A percentile compares a stretch with the other conserved stretches of the same genome.
These are phyloP conservation scores for Nannochloropsis oceanica DNA, from an alignment of 108 stramenopile species.

Conservation along the genomic window DNA sequence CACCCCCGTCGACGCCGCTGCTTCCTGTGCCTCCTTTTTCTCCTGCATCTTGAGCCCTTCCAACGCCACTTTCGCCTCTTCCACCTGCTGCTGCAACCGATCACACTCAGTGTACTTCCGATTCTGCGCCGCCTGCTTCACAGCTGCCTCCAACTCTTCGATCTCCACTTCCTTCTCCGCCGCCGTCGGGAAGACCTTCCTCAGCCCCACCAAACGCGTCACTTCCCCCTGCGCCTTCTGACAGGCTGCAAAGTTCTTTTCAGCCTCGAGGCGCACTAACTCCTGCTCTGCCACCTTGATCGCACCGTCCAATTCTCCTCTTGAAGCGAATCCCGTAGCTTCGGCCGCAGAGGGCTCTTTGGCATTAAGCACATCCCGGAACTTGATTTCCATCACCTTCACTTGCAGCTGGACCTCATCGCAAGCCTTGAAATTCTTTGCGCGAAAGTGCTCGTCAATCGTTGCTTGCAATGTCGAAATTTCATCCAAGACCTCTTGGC, in stretches of 20 bases:
- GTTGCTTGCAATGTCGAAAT: neutral
- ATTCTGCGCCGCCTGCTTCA: neutral
- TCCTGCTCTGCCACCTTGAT: slow-evolving; percentile 10
- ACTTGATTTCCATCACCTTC: neutral
- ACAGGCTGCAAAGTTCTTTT: slow-evolving; percentile 7
- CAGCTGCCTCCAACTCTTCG: neutral
- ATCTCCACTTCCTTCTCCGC: slow-evolving; percentile 1
- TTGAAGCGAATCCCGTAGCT: neutral
- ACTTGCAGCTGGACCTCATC: neutral
- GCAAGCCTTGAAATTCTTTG: neutral
- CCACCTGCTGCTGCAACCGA: slow-evolving; percentile 1
- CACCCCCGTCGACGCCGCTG: neutral
- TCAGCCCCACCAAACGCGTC: neutral
- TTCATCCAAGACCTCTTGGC: neutral
- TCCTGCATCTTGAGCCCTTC: slow-evolving; percentile 1
- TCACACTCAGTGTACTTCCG: neutral
- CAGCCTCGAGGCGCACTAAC: slow-evolving; percentile 15
- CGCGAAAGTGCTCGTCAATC: neutral
- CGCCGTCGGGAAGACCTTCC: slow-evolving; percentile 7
- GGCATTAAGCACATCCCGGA: neutral
- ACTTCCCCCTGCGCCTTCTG: neutral
- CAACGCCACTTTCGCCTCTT: neutral
- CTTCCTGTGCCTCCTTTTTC: neutral
- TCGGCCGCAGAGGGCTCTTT: neutral
- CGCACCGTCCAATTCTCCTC: slow-evolving; percentile 10